Conservation (phyloP, 2,329 filamentous ascomycete genomes). For the Neofusicoccum cordaticola region DNA sequence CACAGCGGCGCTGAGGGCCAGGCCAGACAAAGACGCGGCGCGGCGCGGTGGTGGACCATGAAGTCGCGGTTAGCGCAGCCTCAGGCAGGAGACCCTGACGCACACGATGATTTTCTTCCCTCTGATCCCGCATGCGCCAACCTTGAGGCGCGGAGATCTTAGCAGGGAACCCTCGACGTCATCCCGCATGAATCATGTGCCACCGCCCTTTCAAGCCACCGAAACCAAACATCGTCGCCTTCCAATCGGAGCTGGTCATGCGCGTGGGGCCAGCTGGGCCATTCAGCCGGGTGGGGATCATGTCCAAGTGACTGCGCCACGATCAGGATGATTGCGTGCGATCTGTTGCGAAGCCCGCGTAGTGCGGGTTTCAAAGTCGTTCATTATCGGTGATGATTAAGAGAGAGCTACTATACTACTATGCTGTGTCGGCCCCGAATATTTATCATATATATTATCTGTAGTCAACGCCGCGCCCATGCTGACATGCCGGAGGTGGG, state of each 20-base stretch:
- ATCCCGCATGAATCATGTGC: conserved; percentile 9
- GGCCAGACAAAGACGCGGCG: no score
- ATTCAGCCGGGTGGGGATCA: neutral
- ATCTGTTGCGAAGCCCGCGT: no score
- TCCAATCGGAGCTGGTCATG: neutral
- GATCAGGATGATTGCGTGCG: no score
- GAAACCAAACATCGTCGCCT: neutral
- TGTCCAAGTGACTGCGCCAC: neutral
- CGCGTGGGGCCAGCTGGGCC: neutral
- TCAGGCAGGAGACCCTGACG: neutral
- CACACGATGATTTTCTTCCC: neutral
- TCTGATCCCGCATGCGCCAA: conserved; percentile 6
- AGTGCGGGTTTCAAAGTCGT: no score
- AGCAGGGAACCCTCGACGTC: conserved; percentile 10
- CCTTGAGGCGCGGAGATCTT: neutral
- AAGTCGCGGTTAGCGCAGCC: neutral
- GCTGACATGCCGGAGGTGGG: conserved; percentile 17
- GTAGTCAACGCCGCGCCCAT: conserved; percentile 11
- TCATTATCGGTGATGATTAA: neutral
- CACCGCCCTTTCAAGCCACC: neutral
- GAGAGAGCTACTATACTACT: neutral
- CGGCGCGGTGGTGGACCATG: neutral
- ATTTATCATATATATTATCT: neutral
- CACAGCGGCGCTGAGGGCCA: no score
- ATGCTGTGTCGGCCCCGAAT: neutral